Conservation (phyloP, 345 rosid species). For the Eucalyptus erythrocorys region DNA sequence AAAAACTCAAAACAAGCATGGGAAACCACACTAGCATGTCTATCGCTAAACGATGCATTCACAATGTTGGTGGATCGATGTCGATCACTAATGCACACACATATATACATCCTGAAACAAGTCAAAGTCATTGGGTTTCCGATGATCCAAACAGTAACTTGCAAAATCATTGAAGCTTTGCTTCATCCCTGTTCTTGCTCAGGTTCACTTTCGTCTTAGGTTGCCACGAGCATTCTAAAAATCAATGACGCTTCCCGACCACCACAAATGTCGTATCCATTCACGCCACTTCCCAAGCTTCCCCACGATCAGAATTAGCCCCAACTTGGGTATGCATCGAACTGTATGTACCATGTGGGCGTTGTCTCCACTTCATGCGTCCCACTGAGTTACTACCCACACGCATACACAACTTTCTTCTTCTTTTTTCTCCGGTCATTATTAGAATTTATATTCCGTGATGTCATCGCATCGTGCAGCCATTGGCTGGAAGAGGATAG, state of each 20-base stretch:
- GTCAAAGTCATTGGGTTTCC: not conserved
- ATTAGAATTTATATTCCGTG: not conserved
- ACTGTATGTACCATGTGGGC: constrained; percentile 11
- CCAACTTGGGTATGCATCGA: not conserved
- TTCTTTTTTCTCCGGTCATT: not conserved
- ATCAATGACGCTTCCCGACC: not conserved
- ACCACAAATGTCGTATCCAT: not conserved
- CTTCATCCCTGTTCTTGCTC: not conserved
- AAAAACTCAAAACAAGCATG: not conserved
- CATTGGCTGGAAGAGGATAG: constrained; percentile 47
- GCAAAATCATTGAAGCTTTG: not conserved
- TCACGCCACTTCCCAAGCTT: not conserved
- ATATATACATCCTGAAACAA: not conserved
- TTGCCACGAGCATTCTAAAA: not conserved
- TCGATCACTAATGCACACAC: not conserved
- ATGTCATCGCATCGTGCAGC: constrained; percentile 2
- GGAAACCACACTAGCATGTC: not conserved
- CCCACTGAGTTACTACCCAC: constrained; percentile 21
- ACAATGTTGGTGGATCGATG: not conserved
- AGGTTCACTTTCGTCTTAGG: not conserved
- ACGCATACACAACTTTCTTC: not conserved
- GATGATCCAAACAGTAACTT: not conserved
- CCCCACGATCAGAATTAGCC: not conserved
- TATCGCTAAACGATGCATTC: not conserved
- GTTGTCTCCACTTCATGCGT: constrained; percentile 36